A percentile compares a stretch with the other conserved stretches of the same genome.
Conservation (phyloP, 495 filamentous ascomycete genomes). For the Cairneyella variabilis region DNA sequence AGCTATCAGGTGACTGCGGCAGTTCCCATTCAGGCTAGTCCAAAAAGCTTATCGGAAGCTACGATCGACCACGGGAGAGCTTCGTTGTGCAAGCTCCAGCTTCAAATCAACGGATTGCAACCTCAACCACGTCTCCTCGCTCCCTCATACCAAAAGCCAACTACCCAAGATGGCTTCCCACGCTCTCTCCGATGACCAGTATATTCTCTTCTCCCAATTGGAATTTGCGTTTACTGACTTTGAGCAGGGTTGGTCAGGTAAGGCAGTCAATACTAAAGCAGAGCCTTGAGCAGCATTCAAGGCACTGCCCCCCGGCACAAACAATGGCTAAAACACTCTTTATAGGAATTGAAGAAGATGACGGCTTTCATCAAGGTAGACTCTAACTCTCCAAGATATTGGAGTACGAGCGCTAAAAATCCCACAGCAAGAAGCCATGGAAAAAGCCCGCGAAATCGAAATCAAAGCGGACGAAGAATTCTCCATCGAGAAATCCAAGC, state of each 20-base stretch:
- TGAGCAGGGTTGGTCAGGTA: too few relatives aligned
- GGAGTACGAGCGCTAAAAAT: neutral
- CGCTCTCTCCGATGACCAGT: slow-evolving; percentile 97
- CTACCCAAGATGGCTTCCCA: slow-evolving; percentile 71
- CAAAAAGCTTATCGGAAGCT: too few relatives aligned
- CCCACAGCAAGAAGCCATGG: slow-evolving; percentile 77
- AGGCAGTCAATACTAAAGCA: too few relatives aligned
- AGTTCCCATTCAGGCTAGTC: too few relatives aligned
- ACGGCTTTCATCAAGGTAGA: slow-evolving; percentile 84
- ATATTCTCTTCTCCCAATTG: slow-evolving; percentile 37
- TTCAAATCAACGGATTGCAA: slow-evolving; percentile 3
- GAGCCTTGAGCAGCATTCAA: too few relatives aligned
- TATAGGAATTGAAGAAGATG: slow-evolving; percentile 98
- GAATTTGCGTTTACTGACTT: too few relatives aligned
- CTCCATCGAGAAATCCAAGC: slow-evolving; percentile 95
- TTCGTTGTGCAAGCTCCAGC: slow-evolving; percentile 4
- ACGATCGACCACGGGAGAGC: too few relatives aligned
- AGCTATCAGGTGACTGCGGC: too few relatives aligned
- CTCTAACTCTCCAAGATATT: neutral
- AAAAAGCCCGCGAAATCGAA: slow-evolving; percentile 95
- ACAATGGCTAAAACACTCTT: too few relatives aligned
- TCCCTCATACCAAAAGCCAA: slow-evolving; percentile 4
- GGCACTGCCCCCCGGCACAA: too few relatives aligned
- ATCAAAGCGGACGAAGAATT: slow-evolving; percentile 99
- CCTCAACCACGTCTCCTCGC: too few relatives aligned